Evolutionary conservation across 805 yeast genomes (phyloP).

Genomic region (Metschnikowia lachancei): DNA sequence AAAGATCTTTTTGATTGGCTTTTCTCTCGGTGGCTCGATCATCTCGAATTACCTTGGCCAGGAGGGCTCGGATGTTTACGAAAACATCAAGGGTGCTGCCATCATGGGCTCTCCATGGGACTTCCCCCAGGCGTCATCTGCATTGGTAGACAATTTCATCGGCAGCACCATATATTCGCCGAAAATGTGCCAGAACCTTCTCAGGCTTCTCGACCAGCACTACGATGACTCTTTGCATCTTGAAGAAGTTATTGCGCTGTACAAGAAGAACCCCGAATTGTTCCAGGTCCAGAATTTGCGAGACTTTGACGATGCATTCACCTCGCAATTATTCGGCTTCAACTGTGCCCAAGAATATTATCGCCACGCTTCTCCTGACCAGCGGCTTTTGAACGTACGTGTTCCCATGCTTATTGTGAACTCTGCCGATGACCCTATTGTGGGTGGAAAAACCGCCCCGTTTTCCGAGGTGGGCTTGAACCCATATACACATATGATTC

Average conservation of each 20-base stretch:
- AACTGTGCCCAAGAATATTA: constrained; percentile 62
- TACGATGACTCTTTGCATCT: constrained; percentile 27
- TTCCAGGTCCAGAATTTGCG: constrained; percentile 38
- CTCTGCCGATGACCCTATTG: constrained; percentile 67
- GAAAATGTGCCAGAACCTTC: constrained; percentile 39
- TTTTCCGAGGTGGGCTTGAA: constrained; percentile 46
- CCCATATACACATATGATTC: constrained; percentile 56
- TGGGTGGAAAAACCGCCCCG: constrained; percentile 54
- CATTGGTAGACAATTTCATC: constrained; percentile 35
- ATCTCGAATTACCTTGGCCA: constrained; percentile 68
- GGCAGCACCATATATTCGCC: constrained; percentile 44
- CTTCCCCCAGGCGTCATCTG: constrained; percentile 51
- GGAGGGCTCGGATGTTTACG: constrained; percentile 47
- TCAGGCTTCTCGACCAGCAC: constrained; percentile 33
- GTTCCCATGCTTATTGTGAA: constrained; percentile 63
- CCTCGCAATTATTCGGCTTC: constrained; percentile 62
- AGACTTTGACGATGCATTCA: constrained; percentile 62
- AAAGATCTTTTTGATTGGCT: constrained; percentile 64
- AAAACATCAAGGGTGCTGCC: constrained; percentile 56
- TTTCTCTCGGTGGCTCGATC: constrained; percentile 70
- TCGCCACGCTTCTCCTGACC: constrained; percentile 60
- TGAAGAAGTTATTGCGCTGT: constrained; percentile 26
- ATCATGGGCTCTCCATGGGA: constrained; percentile 74
- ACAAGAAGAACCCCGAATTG: constrained; percentile 28
- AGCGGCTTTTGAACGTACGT: constrained; percentile 52